Evolutionary conservation across 2,329 filamentous ascomycete genomes (phyloP).

Genomic region (Beauveria sp.): DNA sequence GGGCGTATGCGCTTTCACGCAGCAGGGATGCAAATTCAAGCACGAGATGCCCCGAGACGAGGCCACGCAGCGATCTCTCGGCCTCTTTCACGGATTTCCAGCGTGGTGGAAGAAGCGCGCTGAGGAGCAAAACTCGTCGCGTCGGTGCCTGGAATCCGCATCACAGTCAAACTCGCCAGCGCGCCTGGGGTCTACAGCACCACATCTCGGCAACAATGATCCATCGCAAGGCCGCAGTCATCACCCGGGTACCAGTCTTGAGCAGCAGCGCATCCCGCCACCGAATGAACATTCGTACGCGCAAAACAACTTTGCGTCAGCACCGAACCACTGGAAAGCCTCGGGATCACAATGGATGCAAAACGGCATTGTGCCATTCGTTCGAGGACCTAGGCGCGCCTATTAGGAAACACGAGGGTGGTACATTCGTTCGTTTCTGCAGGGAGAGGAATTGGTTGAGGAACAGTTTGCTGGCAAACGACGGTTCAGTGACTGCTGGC

Average conservation of each 20-base stretch:
- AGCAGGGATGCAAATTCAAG: conserved; percentile 82
- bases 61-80: conserved; percentile 58
- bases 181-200: neutral
- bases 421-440: neutral
- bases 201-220: neutral
- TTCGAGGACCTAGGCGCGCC: conserved; percentile 2
- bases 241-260: neutral
- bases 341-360: conserved; percentile 12
- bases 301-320: neutral
- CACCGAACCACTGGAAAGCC: neutral
- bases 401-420: neutral
- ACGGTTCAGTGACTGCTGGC: neutral
- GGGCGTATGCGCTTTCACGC: conserved; percentile 75
- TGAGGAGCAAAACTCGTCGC: conserved; percentile 25
- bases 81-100: conserved; percentile 59
- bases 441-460: neutral
- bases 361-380: conserved; percentile 12
- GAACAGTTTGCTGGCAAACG: neutral
- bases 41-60: conserved; percentile 78
- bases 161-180: neutral
- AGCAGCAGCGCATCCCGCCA: neutral
- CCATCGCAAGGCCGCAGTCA: neutral
- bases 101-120: conserved; percentile 51
- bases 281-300: neutral
- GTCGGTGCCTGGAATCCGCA: neutral